A percentile compares a stretch with the other conserved stretches of the same genome.
Conservation (phyloP, 345 rosid genomes). For the Lepidium aucheri region DNA sequence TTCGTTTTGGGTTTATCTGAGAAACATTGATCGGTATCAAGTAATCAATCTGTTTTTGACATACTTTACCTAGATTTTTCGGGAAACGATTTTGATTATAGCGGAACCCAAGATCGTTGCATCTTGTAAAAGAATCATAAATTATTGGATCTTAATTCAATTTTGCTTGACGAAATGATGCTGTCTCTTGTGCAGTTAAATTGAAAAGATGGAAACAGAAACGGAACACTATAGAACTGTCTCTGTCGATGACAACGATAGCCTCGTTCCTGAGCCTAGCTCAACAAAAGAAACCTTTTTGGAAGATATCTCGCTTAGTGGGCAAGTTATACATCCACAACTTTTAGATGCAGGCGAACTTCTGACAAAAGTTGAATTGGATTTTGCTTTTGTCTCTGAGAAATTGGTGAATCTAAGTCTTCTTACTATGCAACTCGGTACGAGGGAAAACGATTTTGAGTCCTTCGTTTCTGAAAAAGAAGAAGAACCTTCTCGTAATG, state of each 20-base stretch:
- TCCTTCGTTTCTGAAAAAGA: slow-evolving; percentile 32
- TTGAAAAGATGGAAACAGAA: slow-evolving; percentile 38
- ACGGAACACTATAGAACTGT: slow-evolving; percentile 24
- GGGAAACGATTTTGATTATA: background rate
- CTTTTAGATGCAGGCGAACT: slow-evolving; percentile 36
- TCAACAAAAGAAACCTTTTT: slow-evolving; percentile 40
- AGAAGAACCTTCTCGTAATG: slow-evolving; percentile 1
- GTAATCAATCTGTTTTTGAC: background rate
- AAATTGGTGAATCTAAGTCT: slow-evolving; percentile 62
- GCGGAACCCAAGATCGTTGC: background rate
- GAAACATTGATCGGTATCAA: background rate
- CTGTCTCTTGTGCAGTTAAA: background rate
- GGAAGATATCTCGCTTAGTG: slow-evolving; percentile 24
- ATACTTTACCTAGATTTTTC: background rate
- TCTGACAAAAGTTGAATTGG: slow-evolving; percentile 57
- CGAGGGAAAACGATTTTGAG: slow-evolving; percentile 72
- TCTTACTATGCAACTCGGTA: slow-evolving; percentile 69
- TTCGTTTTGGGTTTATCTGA: background rate
- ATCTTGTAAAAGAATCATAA: slow-evolving; percentile 1
- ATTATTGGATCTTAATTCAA: background rate
- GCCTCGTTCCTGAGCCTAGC: slow-evolving; percentile 40
- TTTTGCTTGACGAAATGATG: background rate
- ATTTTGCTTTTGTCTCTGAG: slow-evolving; percentile 68
- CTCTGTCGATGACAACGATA: slow-evolving; percentile 46
- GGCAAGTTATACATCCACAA: slow-evolving; percentile 34